Evolutionary conservation across 2,329 filamentous ascomycete genomes (phyloP), one percentile per base, ranked within the genome.

Genomic region (Ophiocordyceps camponoti-floridani): DNA sequence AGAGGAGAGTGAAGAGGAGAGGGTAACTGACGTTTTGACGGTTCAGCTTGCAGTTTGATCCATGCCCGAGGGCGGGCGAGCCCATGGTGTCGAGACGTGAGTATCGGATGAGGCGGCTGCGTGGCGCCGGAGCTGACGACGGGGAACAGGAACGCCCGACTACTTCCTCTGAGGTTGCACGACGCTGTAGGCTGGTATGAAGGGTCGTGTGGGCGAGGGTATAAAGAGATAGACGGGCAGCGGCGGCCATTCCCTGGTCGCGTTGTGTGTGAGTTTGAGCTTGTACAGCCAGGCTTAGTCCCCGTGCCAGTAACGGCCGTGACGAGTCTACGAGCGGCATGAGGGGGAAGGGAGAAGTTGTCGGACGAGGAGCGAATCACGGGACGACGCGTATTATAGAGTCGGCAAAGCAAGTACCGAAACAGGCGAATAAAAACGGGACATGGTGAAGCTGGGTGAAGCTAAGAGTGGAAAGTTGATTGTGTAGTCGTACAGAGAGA

Each of bases 51-150:
- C 91, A 98, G 80, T 98, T 96, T 64, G 91, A 98, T 61, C 91
- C 91, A 45, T 96, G 91, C 73, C 91, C 91, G 46, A 79, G 91
- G 65, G 89, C 91, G 53, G 91, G 91, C 55, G 91, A 98, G 64
- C 91, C 91, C 23, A 96, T 96, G 91, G 91, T 98, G 51, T 96
- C 91, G 61, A 82, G 91, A 72, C 79, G 83, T 77, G 69, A 64
- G 74, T 64, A 9, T 35, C 28, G 4, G 18, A 13, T 23, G 16
- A 13, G 4, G 1, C 14, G 3, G n/a, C 41, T 2, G 10, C 13
- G 18, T n/a, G n/a, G 30, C 16, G 11, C 18, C 4, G 26, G 9
- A 51, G 51, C 60, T 58, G n/a, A n/a, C n/a, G 41, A 51, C 48
- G 1, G 30, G 5, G 18, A 9, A 31, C 51, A 79, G 75, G 76